Conservation (phyloP, 2,329 filamentous ascomycete genomes). For the Verticillium dahliae region DNA sequence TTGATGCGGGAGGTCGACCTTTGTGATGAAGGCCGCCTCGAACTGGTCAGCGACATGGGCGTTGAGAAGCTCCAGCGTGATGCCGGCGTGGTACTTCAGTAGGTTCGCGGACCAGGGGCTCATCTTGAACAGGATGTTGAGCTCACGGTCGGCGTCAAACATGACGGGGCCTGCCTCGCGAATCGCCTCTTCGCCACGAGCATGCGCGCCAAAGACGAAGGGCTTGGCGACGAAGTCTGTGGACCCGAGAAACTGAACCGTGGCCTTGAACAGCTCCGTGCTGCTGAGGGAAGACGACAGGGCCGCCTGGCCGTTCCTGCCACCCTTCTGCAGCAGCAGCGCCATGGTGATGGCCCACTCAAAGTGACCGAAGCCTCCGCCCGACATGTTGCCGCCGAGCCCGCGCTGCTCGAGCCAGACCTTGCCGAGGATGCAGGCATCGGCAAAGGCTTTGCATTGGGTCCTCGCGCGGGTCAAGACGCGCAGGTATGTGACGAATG, state of each 20-base stretch:
- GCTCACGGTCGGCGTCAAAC: constrained; percentile 65
- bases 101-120: constrained; percentile 71
- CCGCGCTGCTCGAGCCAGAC: constrained; percentile 88
- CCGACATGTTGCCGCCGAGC: constrained; percentile 60
- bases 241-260: constrained; percentile 76
- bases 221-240: constrained; percentile 66
- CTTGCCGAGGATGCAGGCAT: constrained; percentile 79
- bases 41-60: constrained; percentile 74
- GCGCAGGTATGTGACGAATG: constrained; percentile 68
- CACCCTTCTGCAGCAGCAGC: constrained; percentile 72
- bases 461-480: constrained; percentile 64
- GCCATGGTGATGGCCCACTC: constrained; percentile 83
- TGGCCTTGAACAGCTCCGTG: constrained; percentile 91
- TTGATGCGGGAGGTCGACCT: constrained; percentile 45
- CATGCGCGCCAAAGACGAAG: constrained; percentile 43
- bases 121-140: constrained; percentile 92
- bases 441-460: constrained; percentile 65
- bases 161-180: constrained; percentile 57
- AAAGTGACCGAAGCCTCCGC: constrained; percentile 86
- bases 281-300: constrained; percentile 78
- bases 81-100: constrained; percentile 67
- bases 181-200: constrained; percentile 30
- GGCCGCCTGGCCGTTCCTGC: constrained; percentile 61
- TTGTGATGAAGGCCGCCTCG: constrained; percentile 72
- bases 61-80: constrained; percentile 68